phyloP scores from a whole-genome alignment of 139 green algal species.

The Limnomonas spitsbergensis region DNA sequence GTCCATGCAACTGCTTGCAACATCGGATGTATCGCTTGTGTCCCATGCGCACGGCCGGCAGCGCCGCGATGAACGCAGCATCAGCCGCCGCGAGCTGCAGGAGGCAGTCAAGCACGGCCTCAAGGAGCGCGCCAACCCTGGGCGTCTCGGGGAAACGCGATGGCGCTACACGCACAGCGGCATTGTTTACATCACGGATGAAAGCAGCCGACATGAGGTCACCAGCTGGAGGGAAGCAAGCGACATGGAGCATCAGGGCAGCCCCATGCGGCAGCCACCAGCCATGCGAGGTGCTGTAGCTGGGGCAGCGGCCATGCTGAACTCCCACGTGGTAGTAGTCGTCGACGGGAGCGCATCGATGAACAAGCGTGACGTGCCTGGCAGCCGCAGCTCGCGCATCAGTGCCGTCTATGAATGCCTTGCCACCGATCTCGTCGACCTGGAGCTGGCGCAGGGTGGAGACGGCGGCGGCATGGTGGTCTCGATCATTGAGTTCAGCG shows the following conservation, averaged over 20 bases:
- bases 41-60: constrained; percentile 4
- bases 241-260: background rate
- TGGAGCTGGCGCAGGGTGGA: constrained; percentile 15
- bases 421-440: constrained; percentile 27
- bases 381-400: constrained; percentile 16
- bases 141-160: constrained; percentile 17
- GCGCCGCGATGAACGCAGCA: constrained; percentile 5
- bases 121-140: constrained; percentile 24
- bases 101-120: constrained; percentile 40
- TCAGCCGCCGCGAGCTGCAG: constrained; percentile 16
- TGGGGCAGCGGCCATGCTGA: too few relatives aligned
- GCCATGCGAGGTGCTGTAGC: too few relatives aligned
- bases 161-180: constrained; percentile 38
- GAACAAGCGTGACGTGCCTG: constrained; percentile 38
- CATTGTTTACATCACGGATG: constrained; percentile 45
- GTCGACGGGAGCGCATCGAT: constrained; percentile 42
- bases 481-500: constrained; percentile 37
- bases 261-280: background rate
- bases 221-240: constrained; percentile 26
- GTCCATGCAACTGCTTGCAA: background rate
- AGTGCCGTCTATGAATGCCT: constrained; percentile 39
- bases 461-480: background rate
- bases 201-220: constrained; percentile 37
- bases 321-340: constrained; percentile 35
- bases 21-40: background rate